A percentile compares a stretch with the other conserved stretches of the same genome.
phyloP scores from a whole-genome alignment of 2,329 filamentous ascomycete genomes.

The Verticillium klebahnii region DNA sequence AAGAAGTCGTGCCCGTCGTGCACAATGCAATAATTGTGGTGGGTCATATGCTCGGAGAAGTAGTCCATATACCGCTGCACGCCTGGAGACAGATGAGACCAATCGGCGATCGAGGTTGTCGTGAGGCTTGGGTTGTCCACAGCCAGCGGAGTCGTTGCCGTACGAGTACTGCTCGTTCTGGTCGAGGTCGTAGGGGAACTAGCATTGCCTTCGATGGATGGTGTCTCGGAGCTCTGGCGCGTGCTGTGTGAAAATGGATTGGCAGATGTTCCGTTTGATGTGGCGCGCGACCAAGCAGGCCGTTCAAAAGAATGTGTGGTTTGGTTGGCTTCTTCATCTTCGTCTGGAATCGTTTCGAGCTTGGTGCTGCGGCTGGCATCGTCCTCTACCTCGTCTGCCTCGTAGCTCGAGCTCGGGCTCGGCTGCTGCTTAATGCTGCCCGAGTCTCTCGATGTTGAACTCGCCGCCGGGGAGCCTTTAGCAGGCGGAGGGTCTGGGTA shows the following conservation, averaged over 20 bases:
- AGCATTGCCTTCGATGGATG: conserved; percentile 45
- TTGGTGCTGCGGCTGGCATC: conserved; percentile 30
- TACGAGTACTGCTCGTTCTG: conserved; percentile 31
- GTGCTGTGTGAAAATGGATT: conserved; percentile 25
- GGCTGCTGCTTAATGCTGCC: conserved; percentile 30
- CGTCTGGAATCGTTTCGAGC: conserved; percentile 51
- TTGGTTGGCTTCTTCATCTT: conserved; percentile 40
- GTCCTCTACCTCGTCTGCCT: conserved; percentile 41
- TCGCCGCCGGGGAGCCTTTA: conserved; percentile 29
- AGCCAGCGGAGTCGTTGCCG: conserved; percentile 21
- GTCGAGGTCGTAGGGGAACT: conserved; percentile 51
- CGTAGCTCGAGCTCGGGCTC: conserved; percentile 51
- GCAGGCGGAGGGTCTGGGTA: conserved; percentile 69
- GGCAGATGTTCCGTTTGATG: conserved; percentile 11
- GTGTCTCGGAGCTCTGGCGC: conserved; percentile 48
- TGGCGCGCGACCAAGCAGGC: background rate
- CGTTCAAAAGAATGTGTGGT: background rate
- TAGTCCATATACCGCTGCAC: conserved; percentile 75
- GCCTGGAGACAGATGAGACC: conserved; percentile 60
- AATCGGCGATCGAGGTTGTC: conserved; percentile 31
- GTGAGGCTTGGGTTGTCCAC: conserved; percentile 10
- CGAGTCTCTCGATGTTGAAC: conserved; percentile 33
- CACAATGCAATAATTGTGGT: conserved; percentile 78
- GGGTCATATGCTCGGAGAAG: conserved; percentile 70
- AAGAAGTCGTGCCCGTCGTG: conserved; percentile 71